Evolutionary conservation across 257 asterid species (phyloP), one percentile per base, ranked within the genome.

Genomic region (Prunella vulgaris): DNA sequence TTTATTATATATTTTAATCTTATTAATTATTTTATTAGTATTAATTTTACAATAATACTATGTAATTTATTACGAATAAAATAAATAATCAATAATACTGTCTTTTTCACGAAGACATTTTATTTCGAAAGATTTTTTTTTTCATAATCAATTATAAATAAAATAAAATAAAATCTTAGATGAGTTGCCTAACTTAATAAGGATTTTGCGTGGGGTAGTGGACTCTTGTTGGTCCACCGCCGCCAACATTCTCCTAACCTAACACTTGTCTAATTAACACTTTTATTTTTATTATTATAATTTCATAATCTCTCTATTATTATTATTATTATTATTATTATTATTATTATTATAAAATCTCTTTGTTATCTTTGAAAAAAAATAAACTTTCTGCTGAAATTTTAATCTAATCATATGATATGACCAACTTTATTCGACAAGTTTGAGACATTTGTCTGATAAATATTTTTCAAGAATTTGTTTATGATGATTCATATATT

Each of bases 231-330:
- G 66, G 77, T 40, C 66, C 28, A 30, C 57, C 25, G 73, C 82
- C 79, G 82, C 71, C 79, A 49, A 69, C 33, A 15, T 52, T 64
- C 7, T 60, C 68, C 58, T 48, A 21, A 33, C 67, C 79, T 21
- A 69, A 70, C 82, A 78, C 77, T 69, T 74, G 82, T 64, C 75
- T 14, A 58, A n/a, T 46, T n/a, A 46, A n/a, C 53, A 46, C 21
- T 5, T 44, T n/a, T 35, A 35, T 35, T 35, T 1, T 7, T 7
- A 32, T n/a, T n/a, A n/a, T n/a, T n/a, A 2, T 57, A 22, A 3
- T 37, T 5, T 22, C 60, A n/a, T 42, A 42, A 13, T 40, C 14
- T 37, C 1, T 37, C 40, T 37, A 7, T 37, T 37, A 37, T 37
- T 37, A 8, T 56, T n/a, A n/a, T n/a, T n/a, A n/a, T n/a, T n/a